Conservation (phyloP, 805 yeast genomes). For the Clavispora santaluciae region DNA sequence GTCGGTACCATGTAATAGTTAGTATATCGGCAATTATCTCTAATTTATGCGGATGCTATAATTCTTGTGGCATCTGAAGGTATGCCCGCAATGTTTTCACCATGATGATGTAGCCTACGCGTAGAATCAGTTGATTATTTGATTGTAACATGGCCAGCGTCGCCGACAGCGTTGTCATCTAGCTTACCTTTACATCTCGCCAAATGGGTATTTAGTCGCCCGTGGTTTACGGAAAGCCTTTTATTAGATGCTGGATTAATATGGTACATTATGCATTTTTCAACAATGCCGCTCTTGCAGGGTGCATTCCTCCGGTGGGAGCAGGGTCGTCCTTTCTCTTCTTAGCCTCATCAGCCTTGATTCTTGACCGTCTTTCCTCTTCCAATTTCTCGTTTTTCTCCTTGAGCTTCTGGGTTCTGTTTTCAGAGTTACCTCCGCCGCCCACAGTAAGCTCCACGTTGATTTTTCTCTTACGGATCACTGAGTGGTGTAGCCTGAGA, state of each 20-base stretch:
- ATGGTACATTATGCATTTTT: conserved; percentile 8
- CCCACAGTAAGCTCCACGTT: conserved; percentile 97
- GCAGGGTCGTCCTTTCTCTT: conserved; percentile 24
- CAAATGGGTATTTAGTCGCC: no score
- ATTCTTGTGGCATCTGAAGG: no score
- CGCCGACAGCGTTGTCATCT: no score
- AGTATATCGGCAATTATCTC: no score
- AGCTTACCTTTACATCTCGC: no score
- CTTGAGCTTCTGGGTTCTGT: conserved; percentile 59
- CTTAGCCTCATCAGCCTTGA: conserved; percentile 40
- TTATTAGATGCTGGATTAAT: neutral
- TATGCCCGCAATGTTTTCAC: no score
- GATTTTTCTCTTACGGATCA: conserved; percentile 66
- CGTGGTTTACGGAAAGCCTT: neutral
- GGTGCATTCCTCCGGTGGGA: conserved; percentile 47
- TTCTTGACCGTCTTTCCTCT: conserved; percentile 61
- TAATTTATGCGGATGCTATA: no score
- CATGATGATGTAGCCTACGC: no score
- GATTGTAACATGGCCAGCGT: no score
- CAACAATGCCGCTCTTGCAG: conserved; percentile 57
- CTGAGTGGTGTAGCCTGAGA: conserved; percentile 74
- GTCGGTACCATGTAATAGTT: no score
- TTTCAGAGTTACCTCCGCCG: conserved; percentile 88
- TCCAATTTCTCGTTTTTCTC: conserved; percentile 72
- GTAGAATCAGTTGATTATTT: no score